Evolutionary conservation across 768 basidiomycete genomes (phyloP), one percentile per base, ranked within the genome.

Genomic region (Collybia mongolica): DNA sequence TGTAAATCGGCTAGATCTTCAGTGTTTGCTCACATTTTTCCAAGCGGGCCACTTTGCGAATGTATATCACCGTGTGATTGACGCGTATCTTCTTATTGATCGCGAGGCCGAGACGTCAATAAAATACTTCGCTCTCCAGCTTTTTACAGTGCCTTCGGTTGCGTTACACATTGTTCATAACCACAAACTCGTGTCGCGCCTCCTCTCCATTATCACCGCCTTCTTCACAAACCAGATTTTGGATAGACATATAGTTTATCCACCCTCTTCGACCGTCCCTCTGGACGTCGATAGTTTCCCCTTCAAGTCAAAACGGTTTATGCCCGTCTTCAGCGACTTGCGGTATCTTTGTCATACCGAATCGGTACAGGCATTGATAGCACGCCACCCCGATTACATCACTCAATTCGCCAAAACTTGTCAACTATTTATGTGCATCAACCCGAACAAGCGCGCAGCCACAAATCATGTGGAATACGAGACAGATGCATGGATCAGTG

Each of bases 21-120:
- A 11, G 3, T 15, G 26, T 19, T 5, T 44, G 2, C 35, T 28
- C 46, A 11, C 29, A 22, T 37, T 7, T 53, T 22, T 22, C 57
- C 6, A 19, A 94, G 93, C 90, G 9, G 83, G 86, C 5, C 89
- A 87, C 57, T 93, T 94, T 64, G 87, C 91, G 0, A 80, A 79
- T 46, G 83, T 92, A 8, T 99, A 98, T 68, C 86, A 86, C 49
- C 79, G 86, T 6, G 76, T 98, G 43, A 88, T 95, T 58, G 91
- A 96, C 57, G 83, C 92, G 2, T 98, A 95, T 68, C 83, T 98
- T 7, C 82, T 96, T 39, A 82, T 90, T 18, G 97, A 98, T 59
- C 82, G 95, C 11, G 96, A 99, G 64, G 88, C 91, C 0, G 97
- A 99, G 64, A 93, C 92, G 6, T 94, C 91, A 14, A 88, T 98